phyloP scores from a whole-genome alignment of 1,284 basidiomycete genomes.

The Leucoagaricus sp. region DNA sequence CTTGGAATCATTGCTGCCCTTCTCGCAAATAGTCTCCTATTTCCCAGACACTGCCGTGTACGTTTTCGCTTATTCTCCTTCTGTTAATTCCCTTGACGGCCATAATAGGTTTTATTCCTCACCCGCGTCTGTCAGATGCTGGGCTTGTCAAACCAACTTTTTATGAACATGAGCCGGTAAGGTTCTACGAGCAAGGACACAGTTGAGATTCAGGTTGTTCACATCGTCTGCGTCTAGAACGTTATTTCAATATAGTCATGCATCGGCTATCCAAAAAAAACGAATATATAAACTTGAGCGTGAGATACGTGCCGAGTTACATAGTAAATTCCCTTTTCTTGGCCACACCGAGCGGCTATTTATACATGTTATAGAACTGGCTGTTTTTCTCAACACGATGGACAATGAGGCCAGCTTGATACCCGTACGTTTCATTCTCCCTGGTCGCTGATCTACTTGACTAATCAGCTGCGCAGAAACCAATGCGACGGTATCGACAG shows the following conservation, averaged over 20 bases:
- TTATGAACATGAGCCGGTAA: constrained; percentile 47
- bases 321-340: constrained; percentile 28
- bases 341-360: too few relatives aligned
- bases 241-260: constrained; percentile 36
- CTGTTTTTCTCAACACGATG: constrained; percentile 44
- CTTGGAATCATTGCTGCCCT: constrained; percentile 49
- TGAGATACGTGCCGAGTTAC: constrained; percentile 41
- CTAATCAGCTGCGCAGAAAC: constrained; percentile 50
- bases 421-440: constrained; percentile 37
- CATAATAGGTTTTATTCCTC: constrained; percentile 45
- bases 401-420: constrained; percentile 50
- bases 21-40: constrained; percentile 46
- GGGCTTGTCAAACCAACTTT: constrained; percentile 43
- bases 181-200: constrained; percentile 16
- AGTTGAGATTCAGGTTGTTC: background rate
- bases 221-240: constrained; percentile 28
- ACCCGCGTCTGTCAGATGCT: constrained; percentile 42
- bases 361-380: constrained; percentile 24
- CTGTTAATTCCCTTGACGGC: background rate
- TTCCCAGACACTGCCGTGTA: constrained; percentile 51
- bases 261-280: constrained; percentile 33
- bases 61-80: constrained; percentile 6
- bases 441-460: background rate
- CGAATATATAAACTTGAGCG: constrained; percentile 43
- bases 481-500: constrained; percentile 45